These are phyloP conservation scores for Amorphotheca resinae DNA, from an alignment of 495 filamentous ascomycete genomes.

Conservation along the genomic window DNA sequence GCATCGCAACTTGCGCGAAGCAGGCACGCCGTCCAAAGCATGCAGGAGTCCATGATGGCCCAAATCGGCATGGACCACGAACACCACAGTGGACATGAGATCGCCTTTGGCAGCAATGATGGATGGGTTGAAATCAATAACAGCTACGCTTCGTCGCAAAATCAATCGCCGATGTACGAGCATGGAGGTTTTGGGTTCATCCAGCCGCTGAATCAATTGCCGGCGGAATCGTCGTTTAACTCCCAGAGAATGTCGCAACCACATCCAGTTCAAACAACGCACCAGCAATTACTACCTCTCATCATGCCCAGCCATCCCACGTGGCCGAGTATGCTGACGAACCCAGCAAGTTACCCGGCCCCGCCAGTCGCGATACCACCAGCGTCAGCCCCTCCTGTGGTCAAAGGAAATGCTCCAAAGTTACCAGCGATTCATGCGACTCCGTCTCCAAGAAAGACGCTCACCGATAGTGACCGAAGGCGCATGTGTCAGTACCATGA, in stretches of 20 bases:
- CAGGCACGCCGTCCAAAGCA: slow-evolving; percentile 10
- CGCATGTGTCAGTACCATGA: slow-evolving; percentile 94
- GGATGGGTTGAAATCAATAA: slow-evolving; percentile 22
- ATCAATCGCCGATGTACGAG: slow-evolving; percentile 22
- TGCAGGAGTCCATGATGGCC: slow-evolving; percentile 23
- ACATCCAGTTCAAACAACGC: slow-evolving; percentile 11
- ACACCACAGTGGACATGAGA: slow-evolving; percentile 16
- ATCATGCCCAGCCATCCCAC: slow-evolving; percentile 50
- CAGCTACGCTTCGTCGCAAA: slow-evolving; percentile 20
- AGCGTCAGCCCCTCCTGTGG: slow-evolving; percentile 35
- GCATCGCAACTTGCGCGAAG: slow-evolving; percentile 3
- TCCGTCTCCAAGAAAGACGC: slow-evolving; percentile 53
- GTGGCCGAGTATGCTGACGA: slow-evolving; percentile 62
- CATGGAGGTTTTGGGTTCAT: slow-evolving; percentile 21
- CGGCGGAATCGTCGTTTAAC: slow-evolving; percentile 12
- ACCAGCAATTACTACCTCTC: slow-evolving; percentile 40
- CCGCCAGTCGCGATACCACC: slow-evolving; percentile 45
- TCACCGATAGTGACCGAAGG: slow-evolving; percentile 85
- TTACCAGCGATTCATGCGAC: slow-evolving; percentile 33
- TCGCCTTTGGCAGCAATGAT: slow-evolving; percentile 13
- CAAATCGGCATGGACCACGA: slow-evolving; percentile 23
- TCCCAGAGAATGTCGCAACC: slow-evolving; percentile 16
- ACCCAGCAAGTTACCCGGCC: slow-evolving; percentile 38
- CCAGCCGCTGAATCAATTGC: slow-evolving; percentile 16
- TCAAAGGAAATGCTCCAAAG: slow-evolving; percentile 29